Evolutionary conservation across 139 green algal genomes (phyloP).

Genomic region (Klebsormidium nitens): DNA sequence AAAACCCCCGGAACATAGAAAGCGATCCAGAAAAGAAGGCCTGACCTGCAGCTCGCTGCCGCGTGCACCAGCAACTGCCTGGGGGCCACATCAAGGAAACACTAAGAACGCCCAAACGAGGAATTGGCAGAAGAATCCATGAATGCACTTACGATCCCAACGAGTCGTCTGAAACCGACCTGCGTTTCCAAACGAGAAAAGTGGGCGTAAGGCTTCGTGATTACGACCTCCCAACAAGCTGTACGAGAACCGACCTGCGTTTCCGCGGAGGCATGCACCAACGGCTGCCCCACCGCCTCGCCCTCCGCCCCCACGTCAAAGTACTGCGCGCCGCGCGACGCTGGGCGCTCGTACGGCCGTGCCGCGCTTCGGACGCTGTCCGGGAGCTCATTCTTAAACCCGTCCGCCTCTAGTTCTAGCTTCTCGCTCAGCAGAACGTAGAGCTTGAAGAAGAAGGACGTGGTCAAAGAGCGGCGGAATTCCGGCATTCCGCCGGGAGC

Average conservation of each 20-base stretch:
- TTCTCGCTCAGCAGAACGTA: conserved; percentile 52
- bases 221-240: too few relatives aligned
- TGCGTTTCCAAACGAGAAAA: too few relatives aligned
- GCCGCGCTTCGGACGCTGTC: conserved; percentile 11
- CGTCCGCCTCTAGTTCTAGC: conserved; percentile 4
- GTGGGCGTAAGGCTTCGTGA: too few relatives aligned
- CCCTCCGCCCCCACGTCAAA: conserved; percentile 45
- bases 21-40: too few relatives aligned
- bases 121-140: too few relatives aligned
- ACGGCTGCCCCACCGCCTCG: conserved; percentile 65
- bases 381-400: neutral
- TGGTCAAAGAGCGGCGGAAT: conserved; percentile 74
- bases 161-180: too few relatives aligned
- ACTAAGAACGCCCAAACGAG: too few relatives aligned
- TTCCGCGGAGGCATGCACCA: conserved; percentile 80
- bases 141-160: too few relatives aligned
- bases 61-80: too few relatives aligned
- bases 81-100: too few relatives aligned
- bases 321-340: conserved; percentile 79
- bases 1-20: too few relatives aligned
- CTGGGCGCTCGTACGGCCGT: conserved; percentile 46
- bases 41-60: too few relatives aligned
- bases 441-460: conserved; percentile 93
- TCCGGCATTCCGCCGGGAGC: conserved; percentile 86
- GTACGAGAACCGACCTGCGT: conserved; percentile 58